Evolutionary conservation across 2,329 filamentous ascomycete genomes (phyloP), one percentile per base, ranked within the genome.

Genomic region (Rutstroemia sp.): DNA sequence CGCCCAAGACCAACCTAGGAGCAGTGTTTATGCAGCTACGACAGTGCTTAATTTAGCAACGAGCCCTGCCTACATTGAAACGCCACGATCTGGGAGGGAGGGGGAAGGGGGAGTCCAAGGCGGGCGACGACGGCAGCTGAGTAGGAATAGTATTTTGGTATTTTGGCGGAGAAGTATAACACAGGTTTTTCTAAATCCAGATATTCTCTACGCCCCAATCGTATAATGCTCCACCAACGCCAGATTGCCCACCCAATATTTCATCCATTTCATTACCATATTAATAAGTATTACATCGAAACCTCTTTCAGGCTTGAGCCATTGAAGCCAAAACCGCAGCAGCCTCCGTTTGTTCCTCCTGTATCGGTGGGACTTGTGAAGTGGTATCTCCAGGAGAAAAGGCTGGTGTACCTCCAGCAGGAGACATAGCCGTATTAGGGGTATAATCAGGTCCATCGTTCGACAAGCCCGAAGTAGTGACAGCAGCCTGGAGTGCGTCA

Each of bases 291-390:
- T 46, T 19, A 23, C 52, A 18, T 6, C 34, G 23, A 21, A 18
- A 9, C 45, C 18, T 19, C n/a, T n/a, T 44, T 60, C 52, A 66
- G 16, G 54, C 59, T 18, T 67, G 63, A 39, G 54, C 53, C 58
- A 68, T 59, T 41, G 61, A 65, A 16, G 66, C 61, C 16, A 67
- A 55, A 38, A 66, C 61, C 4, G 63, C 61, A 2, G 66, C 65
- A 5, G 65, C 63, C 27, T 69, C 65, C 58, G 58, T 58, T 49
- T 61, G 52, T 41, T 63, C 61, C 53, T 67, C 62, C 18, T 59
- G 52, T 39, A 60, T 58, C 34, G 63, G 63, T 16, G 49, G 30
- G 30, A 34, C 53, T 25, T 59, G 59, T 10, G 50, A 37, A 6
- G 53, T 51, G 19, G 37, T 10, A 38, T 56, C 39, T n/a, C 47